These are phyloP conservation scores for Ceratobasidium sp. DNA, from an alignment of 1,284 basidiomycete genomes.

Conservation along the genomic window DNA sequence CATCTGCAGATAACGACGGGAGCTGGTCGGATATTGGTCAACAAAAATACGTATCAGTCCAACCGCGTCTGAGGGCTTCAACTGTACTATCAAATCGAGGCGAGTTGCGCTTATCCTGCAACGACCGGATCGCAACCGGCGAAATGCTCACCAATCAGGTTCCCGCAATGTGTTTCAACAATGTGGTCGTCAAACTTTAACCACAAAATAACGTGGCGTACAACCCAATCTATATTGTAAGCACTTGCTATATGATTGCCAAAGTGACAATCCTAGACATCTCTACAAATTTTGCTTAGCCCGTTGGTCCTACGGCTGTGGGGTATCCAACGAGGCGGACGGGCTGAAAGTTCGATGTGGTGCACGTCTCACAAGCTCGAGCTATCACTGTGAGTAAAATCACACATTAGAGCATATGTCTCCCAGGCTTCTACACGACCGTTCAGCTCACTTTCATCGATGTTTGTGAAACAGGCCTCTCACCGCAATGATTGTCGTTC, in stretches of 20 bases:
- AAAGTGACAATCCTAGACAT: slow-evolving; percentile 1
- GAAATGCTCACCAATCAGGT: slow-evolving; percentile 4
- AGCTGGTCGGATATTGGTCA: no score
- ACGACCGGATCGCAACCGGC: neutral
- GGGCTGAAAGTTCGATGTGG: neutral
- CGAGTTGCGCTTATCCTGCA: neutral
- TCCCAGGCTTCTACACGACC: slow-evolving; percentile 5
- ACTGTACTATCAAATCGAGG: neutral
- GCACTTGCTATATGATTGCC: neutral
- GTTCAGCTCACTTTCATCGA: neutral
- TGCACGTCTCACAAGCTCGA: slow-evolving; percentile 3
- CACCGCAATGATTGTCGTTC: slow-evolving; percentile 25
- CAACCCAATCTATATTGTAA: slow-evolving; percentile 17
- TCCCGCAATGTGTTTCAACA: neutral
- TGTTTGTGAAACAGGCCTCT: neutral
- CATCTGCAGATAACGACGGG: no score
- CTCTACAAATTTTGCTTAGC: neutral
- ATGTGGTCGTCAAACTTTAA: slow-evolving; percentile 11
- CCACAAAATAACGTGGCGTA: slow-evolving; percentile 6
- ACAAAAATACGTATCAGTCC: neutral
- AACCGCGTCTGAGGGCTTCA: neutral
- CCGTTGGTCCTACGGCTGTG: neutral
- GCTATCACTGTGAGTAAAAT: slow-evolving; percentile 23
- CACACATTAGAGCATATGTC: slow-evolving; percentile 10
- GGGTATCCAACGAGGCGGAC: neutral